These are phyloP conservation scores for Trichoderma koningiopsis DNA, from an alignment of 2,329 filamentous ascomycete genomes.

Conservation along the genomic window DNA sequence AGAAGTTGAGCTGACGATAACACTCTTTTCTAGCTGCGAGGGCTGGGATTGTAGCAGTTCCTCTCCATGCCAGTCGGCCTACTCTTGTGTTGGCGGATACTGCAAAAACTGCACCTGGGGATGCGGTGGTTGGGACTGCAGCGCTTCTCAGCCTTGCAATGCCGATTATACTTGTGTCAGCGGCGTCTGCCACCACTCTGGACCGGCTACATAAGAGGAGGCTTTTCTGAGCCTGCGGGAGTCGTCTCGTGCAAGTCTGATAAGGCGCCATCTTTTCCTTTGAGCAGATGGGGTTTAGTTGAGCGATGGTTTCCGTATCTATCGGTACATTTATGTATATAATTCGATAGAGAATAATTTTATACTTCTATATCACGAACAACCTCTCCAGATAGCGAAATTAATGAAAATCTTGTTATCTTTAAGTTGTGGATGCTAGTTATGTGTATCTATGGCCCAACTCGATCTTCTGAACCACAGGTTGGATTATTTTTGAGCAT, in stretches of 20 bases:
- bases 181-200: slow-evolving; percentile 13
- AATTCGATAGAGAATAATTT: neutral
- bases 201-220: neutral
- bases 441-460: too few species aligned
- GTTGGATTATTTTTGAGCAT: too few species aligned
- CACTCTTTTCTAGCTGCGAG: neutral
- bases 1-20: neutral
- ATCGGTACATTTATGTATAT: neutral
- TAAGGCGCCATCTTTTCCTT: neutral
- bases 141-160: slow-evolving; percentile 8
- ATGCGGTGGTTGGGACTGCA: slow-evolving; percentile 14
- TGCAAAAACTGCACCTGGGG: slow-evolving; percentile 15
- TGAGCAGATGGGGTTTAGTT: neutral
- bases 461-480: too few species aligned
- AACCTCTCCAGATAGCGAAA: neutral
- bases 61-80: slow-evolving; percentile 5
- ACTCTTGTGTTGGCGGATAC: slow-evolving; percentile 17
- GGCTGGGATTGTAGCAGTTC: slow-evolving; percentile 10
- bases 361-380: neutral
- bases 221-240: neutral
- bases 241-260: neutral
- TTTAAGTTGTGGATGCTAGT: too few species aligned
- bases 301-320: neutral
- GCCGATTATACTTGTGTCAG: slow-evolving; percentile 2
- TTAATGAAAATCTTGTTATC: too few species aligned